Percentiles rank a stretch among this genome's conserved stretches.
These are phyloP conservation scores for Ogataea minuta DNA, from an alignment of 805 yeast species.

Conservation along the genomic window DNA sequence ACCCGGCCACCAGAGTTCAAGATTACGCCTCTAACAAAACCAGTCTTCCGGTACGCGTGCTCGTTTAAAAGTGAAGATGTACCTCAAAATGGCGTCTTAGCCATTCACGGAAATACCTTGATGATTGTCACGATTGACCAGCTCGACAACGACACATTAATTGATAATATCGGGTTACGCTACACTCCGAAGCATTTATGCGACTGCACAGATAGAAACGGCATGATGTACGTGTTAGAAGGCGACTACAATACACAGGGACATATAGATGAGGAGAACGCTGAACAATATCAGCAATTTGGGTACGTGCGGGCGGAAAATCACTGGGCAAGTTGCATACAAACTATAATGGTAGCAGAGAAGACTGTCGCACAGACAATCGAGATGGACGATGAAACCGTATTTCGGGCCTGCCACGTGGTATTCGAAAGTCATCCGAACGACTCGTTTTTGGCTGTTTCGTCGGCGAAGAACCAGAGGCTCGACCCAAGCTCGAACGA, in stretches of 20 bases:
- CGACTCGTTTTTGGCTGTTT: conserved; percentile 42
- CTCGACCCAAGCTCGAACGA: conserved; percentile 30
- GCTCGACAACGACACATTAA: conserved; percentile 31
- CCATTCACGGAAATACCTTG: conserved; percentile 50
- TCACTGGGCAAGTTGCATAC: conserved; percentile 54
- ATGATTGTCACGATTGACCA: conserved; percentile 55
- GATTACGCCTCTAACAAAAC: conserved; percentile 47
- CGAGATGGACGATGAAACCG: conserved; percentile 45
- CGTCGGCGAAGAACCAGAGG: conserved; percentile 36
- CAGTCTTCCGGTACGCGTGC: conserved; percentile 44
- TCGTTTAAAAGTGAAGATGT: conserved; percentile 64
- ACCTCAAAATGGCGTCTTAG: conserved; percentile 58
- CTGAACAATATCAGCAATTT: conserved; percentile 43
- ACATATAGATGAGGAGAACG: conserved; percentile 29
- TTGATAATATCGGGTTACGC: conserved; percentile 42
- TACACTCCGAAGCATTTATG: conserved; percentile 50
- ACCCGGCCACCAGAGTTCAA: conserved; percentile 36
- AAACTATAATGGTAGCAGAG: conserved; percentile 40
- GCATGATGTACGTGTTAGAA: conserved; percentile 42
- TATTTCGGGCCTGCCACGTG: conserved; percentile 38
- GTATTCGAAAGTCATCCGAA: conserved; percentile 30
- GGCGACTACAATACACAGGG: conserved; percentile 41
- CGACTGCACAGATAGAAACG: conserved; percentile 25
- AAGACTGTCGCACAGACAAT: conserved; percentile 40
- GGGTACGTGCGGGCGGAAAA: conserved; percentile 36